Base-by-base conservation (phyloP, 106 monocot species). In the Dendrobium chrysotoxum region DNA sequence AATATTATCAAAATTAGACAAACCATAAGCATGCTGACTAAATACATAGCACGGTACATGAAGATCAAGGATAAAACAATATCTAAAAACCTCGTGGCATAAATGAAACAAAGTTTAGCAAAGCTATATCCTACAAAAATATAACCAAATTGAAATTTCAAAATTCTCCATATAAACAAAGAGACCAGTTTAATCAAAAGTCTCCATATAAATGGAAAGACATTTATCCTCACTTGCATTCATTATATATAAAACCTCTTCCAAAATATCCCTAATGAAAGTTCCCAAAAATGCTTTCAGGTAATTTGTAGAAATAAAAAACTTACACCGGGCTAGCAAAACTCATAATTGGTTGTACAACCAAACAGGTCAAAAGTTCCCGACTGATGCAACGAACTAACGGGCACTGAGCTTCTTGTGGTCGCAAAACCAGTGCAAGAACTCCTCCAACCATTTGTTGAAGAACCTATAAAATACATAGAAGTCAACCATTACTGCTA, bases 281-380 rank as follows among this genome's bases (percentile, higher is more conserved):
- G 8, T 74, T 41, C 5, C 5, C 21, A 21, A 4, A 42, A 74
- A 41, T 1, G 4, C 7, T 38, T 61, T 23, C n/a, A 74, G 21
- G 21, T 40, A 74, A 74, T 74, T 38, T 74, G 13, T 74, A 41
- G 21, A 21, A 71, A 74, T 13, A 74, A 77, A 75, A 75, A 41
- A 83, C 90, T 86, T 91, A 97, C 96, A 78, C 81, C 11, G 96
- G 96, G 78, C 89, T 90, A 53, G 96, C 96, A 61, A 97, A 86
- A 81, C 90, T 88, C 89, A 97, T 92, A 35, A 97, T 80, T 75
- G 96, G 92, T 72, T 97, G 88, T 75, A 97, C 72, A 74, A 97
- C 96, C 80, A 97, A 78, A 82, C 90, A 94, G 45, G 92, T 90
- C 77, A 97, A 78, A 45, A 97, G 83, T 65, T 97, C 96, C 73